Percentiles rank a stretch among this genome's conserved stretches.
Evolutionary conservation across 176 grass and related monocot genomes (phyloP).

Genomic region (Panicum miliaceum): DNA sequence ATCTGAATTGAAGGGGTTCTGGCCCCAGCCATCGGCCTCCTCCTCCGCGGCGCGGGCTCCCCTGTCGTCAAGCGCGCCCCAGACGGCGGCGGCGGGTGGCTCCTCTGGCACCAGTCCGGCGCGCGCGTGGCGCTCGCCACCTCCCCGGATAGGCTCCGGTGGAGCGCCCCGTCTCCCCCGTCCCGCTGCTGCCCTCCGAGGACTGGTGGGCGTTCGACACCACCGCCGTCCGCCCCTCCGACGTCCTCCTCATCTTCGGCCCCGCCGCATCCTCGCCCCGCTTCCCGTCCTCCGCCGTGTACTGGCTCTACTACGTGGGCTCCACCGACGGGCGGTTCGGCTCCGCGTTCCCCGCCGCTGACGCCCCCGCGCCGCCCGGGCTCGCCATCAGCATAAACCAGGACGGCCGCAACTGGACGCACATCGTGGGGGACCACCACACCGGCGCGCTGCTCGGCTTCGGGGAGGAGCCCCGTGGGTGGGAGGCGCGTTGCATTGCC

Average conservation of each 20-base stretch:
- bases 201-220: constrained; percentile 98
- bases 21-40: constrained; percentile 21
- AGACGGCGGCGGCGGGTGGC: constrained; percentile 53
- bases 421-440: constrained; percentile 84
- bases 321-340: constrained; percentile 59
- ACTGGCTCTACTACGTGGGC: constrained; percentile 93
- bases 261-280: constrained; percentile 50
- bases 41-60: constrained; percentile 49
- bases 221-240: constrained; percentile 57
- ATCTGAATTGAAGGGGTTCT: no score
- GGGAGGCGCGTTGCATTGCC: constrained; percentile 59
- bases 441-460: constrained; percentile 65
- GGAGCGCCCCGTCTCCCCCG: constrained; percentile 42
- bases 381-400: constrained; percentile 71
- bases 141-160: constrained; percentile 70
- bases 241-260: constrained; percentile 76
- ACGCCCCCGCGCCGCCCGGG: constrained; percentile 55
- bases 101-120: constrained; percentile 67
- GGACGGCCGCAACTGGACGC: constrained; percentile 87
- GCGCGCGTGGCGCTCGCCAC: constrained; percentile 54
- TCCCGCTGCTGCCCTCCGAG: constrained; percentile 50
- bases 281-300: constrained; percentile 56
- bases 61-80: constrained; percentile 72
- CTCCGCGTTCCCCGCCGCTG: constrained; percentile 34
- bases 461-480: constrained; percentile 38